Percentiles rank a stretch among this genome's conserved stretches.
Conservation (phyloP, 2,329 filamentous ascomycete genomes). For the Aspergillus sp. region DNA sequence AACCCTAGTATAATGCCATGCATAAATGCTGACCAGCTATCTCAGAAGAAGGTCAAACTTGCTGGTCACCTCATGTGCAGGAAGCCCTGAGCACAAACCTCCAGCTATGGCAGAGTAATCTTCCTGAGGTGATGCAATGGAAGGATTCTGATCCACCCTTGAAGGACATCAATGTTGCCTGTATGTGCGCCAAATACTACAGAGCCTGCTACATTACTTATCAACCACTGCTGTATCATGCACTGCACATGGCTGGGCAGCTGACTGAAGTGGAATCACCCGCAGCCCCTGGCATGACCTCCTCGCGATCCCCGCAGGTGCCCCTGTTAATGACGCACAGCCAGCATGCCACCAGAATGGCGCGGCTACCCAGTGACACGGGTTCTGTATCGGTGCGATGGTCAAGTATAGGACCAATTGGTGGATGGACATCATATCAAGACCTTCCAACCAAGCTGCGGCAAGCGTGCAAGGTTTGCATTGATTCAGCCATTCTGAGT, state of each 20-base stretch:
- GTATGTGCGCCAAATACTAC: slow-evolving; percentile 89
- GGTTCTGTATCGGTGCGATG: slow-evolving; percentile 19
- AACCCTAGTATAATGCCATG: no score
- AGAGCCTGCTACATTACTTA: slow-evolving; percentile 85
- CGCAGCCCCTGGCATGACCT: slow-evolving; percentile 16
- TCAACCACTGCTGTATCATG: slow-evolving; percentile 62
- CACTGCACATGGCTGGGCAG: slow-evolving; percentile 44
- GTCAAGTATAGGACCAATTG: neutral
- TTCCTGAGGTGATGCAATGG: slow-evolving; percentile 51
- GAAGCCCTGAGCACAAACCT: slow-evolving; percentile 41
- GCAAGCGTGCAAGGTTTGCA: slow-evolving; percentile 52
- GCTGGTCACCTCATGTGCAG: slow-evolving; percentile 33
- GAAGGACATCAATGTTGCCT: slow-evolving; percentile 67
- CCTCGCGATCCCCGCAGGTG: slow-evolving; percentile 27
- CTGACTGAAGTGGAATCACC: slow-evolving; percentile 24
- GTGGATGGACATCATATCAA: slow-evolving; percentile 8
- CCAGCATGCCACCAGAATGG: slow-evolving; percentile 22
- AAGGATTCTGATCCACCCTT: slow-evolving; percentile 62
- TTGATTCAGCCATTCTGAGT: slow-evolving; percentile 71
- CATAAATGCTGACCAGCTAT: neutral
- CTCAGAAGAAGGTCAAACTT: slow-evolving; percentile 22
- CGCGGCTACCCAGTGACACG: slow-evolving; percentile 27
- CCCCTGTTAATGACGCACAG: slow-evolving; percentile 28
- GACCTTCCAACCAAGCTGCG: slow-evolving; percentile 40
- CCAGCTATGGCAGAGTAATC: slow-evolving; percentile 43